Base-by-base conservation (phyloP, 768 basidiomycete species). In the Amanita inopinata region DNA sequence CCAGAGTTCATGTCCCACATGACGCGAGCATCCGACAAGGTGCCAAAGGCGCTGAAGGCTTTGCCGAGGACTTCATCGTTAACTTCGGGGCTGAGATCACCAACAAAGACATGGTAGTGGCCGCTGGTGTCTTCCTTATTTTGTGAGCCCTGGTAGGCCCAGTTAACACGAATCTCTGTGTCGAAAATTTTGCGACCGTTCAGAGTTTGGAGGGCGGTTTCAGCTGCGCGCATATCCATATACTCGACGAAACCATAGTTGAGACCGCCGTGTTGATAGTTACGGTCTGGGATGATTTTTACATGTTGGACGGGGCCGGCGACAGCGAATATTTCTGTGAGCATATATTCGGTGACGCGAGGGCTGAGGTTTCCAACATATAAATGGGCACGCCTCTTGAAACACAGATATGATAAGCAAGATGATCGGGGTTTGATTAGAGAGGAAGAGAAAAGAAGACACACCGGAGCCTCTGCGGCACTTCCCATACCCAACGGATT, bases 1-100 rank as follows among this genome's bases (percentile, higher is more conserved):
- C 96, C 96, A 40, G 93, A 94, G 66, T 93, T 96, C 91, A 98
- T 97, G 61, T 99, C 96, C 94, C 94, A 98, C 94, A 98, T 98
- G 47, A 98, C 96, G 24, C 96, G 80, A 38, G 94, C 94, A 63
- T 99, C 96, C 39, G 90, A 93, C 66, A 99, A 74, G 48, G 85
- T 86, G 23, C 92, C 93, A 60, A 99, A 99, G 28, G 94, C 94
- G 54, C 79, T 82, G 71, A 99, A 99, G 5, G 96, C 96, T 69
- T 98, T 97, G 45, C 69, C 83, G 49, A 99, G 80, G 42, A 97
- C 90, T 12, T 93, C 92, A 55, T 99, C 96, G 61, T 91, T 98
- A 59, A 99, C 93, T 62, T 99, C 96, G 17, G 96, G 94, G 53
- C 87, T 91, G 55, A 99, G 86, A 69, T 99, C 96, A n/a, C 96